phyloP scores from a whole-genome alignment of 352 stramenopile genomes.

The Globisporangium irregulare region DNA sequence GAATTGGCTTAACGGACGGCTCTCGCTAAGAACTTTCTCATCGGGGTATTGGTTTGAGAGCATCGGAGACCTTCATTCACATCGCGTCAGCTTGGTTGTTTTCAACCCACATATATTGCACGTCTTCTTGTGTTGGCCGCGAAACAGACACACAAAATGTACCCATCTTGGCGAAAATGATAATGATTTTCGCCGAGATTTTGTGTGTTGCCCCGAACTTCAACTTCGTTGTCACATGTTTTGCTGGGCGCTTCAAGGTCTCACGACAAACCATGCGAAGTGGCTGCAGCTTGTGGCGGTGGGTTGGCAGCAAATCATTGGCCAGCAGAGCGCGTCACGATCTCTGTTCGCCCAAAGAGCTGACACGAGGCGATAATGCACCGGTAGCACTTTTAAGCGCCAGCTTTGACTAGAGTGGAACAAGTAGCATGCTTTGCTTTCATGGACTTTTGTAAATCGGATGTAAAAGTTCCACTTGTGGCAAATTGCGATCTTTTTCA shows the following conservation, averaged over 20 bases:
- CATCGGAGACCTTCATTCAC: no score
- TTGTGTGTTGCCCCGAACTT: background rate
- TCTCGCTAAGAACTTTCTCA: no score
- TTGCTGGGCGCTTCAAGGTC: background rate
- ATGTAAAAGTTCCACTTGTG: background rate
- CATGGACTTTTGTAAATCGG: background rate
- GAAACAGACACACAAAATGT: no score
- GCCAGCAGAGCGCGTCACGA: slow-evolving; percentile 6
- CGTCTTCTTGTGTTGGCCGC: no score
- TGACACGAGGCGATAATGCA: background rate
- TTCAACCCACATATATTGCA: no score
- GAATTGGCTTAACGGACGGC: no score
- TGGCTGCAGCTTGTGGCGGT: background rate
- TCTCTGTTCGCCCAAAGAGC: background rate
- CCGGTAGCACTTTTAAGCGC: background rate
- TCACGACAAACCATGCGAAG: background rate
- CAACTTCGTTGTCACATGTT: slow-evolving; percentile 4
- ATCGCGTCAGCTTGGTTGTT: no score
- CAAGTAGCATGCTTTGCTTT: background rate
- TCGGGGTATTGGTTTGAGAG: no score
- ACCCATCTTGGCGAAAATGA: no score
- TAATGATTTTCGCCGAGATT: no score
- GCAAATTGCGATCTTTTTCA: background rate
- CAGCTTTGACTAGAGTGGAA: background rate
- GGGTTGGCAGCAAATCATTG: slow-evolving; percentile 1